A percentile compares a stretch with the other conserved stretches of the same genome.
phyloP scores from a whole-genome alignment of 129 eudicot genomes.

The Artemisia argyi region DNA sequence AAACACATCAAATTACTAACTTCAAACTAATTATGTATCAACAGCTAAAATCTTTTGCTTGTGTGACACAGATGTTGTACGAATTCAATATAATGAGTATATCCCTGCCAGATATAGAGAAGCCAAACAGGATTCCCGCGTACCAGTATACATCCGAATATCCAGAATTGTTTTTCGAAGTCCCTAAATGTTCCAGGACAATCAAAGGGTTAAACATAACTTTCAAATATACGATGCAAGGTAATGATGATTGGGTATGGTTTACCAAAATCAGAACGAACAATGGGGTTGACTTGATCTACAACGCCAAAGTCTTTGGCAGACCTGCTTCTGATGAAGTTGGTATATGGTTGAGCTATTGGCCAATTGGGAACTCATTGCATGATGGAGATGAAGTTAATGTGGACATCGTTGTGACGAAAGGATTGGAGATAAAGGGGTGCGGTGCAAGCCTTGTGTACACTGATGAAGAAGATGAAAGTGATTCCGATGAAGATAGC shows the following conservation, averaged over 20 bases:
- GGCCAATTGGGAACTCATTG: constrained; percentile 29
- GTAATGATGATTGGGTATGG: constrained; percentile 8
- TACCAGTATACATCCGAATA: not conserved
- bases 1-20: too few relatives aligned
- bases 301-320: constrained; percentile 31
- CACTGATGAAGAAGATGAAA: not conserved
- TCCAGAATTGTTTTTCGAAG: not conserved
- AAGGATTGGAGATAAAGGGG: constrained; percentile 13
- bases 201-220: not conserved
- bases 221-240: not conserved
- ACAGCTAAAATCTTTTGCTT: not conserved
- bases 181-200: not conserved
- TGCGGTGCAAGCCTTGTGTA: constrained; percentile 32
- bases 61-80: not conserved
- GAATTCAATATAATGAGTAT: not conserved
- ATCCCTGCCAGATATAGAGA: not conserved
- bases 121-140: not conserved
- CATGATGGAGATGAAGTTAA: constrained; percentile 10
- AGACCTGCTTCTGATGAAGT: constrained; percentile 19
- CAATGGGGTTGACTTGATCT: constrained; percentile 24
- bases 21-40: too few relatives aligned
- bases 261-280: constrained; percentile 16
- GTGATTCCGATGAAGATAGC: not conserved
- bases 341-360: constrained; percentile 35
- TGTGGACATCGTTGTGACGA: constrained; percentile 15